Evolutionary conservation across 1,139 yeast species (phyloP).

Genomic region (Yamadazyma aaseri): DNA sequence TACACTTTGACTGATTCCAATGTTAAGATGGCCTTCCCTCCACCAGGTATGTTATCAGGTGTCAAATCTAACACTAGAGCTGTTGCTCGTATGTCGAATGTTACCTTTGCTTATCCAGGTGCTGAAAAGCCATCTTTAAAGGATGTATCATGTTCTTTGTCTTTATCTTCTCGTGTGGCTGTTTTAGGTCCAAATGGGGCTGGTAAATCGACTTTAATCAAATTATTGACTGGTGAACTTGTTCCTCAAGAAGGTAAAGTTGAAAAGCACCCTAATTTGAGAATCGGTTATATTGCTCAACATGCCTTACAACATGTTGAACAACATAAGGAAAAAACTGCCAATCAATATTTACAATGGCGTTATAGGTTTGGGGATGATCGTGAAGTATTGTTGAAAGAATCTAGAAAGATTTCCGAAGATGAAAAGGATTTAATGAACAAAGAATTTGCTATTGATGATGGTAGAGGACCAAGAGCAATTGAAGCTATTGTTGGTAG

Average conservation of each 20-base stretch:
- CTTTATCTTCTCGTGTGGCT: constrained; percentile 93
- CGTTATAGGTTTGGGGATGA: constrained; percentile 97
- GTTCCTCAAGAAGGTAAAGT: constrained; percentile 85
- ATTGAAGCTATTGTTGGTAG: constrained; percentile 96
- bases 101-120: constrained; percentile 88
- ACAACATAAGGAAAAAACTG: constrained; percentile 95
- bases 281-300: constrained; percentile 98
- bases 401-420: constrained; percentile 81
- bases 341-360: constrained; percentile 98
- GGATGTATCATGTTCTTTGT: constrained; percentile 81
- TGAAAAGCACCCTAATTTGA: constrained; percentile 96
- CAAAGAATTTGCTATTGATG: constrained; percentile 75
- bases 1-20: constrained; percentile 93
- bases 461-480: constrained; percentile 86
- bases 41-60: constrained; percentile 95
- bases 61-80: constrained; percentile 94
- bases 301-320: constrained; percentile 97
- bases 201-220: constrained; percentile 94
- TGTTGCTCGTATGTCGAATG: constrained; percentile 86
- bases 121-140: constrained; percentile 78
- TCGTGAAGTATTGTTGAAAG: constrained; percentile 92
- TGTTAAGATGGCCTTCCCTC: constrained; percentile 97
- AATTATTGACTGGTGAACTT: constrained; percentile 87
- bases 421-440: constrained; percentile 81
- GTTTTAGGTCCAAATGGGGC: constrained; percentile 98